Conservation (phyloP, 441 rosid species). For the Aleurites moluccanus region DNA sequence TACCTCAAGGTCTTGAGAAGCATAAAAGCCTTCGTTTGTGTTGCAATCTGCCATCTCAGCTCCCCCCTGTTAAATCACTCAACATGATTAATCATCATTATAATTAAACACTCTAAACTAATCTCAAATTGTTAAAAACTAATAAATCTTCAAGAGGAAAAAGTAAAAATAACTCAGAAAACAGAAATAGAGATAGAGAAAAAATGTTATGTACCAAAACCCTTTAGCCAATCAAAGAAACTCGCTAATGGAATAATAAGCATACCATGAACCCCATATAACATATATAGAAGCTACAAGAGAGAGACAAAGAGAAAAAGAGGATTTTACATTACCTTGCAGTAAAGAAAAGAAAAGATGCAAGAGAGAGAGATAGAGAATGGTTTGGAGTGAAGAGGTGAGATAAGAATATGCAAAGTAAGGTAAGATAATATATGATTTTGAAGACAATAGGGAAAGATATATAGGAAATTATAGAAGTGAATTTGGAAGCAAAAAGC, state of each 20-base stretch:
- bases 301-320: not conserved
- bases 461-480: not conserved
- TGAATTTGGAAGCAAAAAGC: not conserved
- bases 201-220: not conserved
- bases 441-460: not conserved
- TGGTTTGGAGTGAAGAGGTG: conserved; percentile 34
- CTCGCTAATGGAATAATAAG: not conserved
- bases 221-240: not conserved
- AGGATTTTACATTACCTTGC: conserved; percentile 37
- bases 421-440: not conserved
- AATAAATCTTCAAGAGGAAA: not conserved
- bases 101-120: not conserved
- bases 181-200: not conserved
- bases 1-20: conserved; percentile 53
- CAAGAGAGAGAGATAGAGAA: not conserved
- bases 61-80: conserved; percentile 20
- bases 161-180: not conserved
- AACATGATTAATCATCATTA: conserved; percentile 1
- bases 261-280: not conserved
- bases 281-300: not conserved
- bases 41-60: conserved; percentile 53
- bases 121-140: not conserved
- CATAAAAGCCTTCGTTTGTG: conserved; percentile 33
- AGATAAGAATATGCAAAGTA: conserved; percentile 38
- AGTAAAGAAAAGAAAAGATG: conserved; percentile 29